phyloP scores from a whole-genome alignment of 1,284 basidiomycete species.

The Hymenochaete sp. region DNA sequence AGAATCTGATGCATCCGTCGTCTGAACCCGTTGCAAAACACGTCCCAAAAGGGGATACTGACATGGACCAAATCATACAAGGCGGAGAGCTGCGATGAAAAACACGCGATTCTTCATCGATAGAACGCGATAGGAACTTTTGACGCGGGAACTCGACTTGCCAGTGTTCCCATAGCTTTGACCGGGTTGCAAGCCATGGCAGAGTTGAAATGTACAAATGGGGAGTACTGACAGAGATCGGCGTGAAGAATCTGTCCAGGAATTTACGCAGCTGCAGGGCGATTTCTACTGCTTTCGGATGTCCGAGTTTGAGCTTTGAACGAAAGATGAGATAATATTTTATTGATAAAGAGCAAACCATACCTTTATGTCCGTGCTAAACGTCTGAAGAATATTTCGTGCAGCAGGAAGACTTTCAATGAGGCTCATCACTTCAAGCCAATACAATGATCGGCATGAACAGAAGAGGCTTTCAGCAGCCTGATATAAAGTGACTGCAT shows the following conservation, averaged over 20 bases:
- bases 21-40: no score
- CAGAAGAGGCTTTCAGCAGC: background rate
- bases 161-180: background rate
- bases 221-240: no score
- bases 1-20: no score
- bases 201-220: no score
- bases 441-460: background rate
- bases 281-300: background rate
- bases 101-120: no score
- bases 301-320: background rate
- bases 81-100: no score
- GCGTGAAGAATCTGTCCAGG: background rate
- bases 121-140: no score
- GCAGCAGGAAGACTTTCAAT: no score
- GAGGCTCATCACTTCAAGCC: constrained; percentile 5
- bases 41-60: no score
- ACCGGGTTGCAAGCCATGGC: background rate
- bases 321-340: background rate
- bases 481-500: no score
- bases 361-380: background rate
- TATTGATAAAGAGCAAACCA: background rate
- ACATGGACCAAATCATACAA: no score
- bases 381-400: background rate
- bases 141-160: background rate
- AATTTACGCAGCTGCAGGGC: background rate